Base-by-base conservation (phyloP, 371 early-diverging fungal genomes). In the Apophysomyces variabilis region DNA sequence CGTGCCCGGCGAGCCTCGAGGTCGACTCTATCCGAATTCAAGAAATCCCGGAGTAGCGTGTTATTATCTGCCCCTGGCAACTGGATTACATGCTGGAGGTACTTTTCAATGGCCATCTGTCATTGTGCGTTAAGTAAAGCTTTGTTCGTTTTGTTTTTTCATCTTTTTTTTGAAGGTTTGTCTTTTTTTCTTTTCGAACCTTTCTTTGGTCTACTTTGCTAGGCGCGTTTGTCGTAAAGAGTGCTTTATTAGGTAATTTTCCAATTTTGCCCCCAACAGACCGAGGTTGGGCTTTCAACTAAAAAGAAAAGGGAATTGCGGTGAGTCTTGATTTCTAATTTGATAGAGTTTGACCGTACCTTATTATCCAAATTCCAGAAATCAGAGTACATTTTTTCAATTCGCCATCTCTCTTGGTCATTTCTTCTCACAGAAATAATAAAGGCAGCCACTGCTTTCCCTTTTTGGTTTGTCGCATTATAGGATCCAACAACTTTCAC, bases 331-430 rank as follows among this genome's bases (percentile, higher is more conserved):
- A 8, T 41, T 41, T 8, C 16, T 35, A 45, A n/a, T 37, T 12
- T 35, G 11, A 43, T 57, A 57, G n/a, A 38, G 38, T 39, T 59
- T 32, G 13, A 60, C 38, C 74, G 67, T 70, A 94, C 92, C 80
- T 87, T 85, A 38, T 77, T 68, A 71, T 95, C 93, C 35, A 96
- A 74, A 18, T 76, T 68, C 43, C 90, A 67, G 73, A 96, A 89
- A 73, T 96, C 96, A 5, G 87, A 77, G 68, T 94, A 93, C 38
- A 83, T 78, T 74, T 96, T 96, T 70, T 92, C 90, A 32, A 95
- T 80, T 21, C 88, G 83, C 95, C 95, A 95, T 45, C 91, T 69
- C 61, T 93, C 87, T 37, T 77, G 68, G 1, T 78, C 75, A 0
- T 73, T 67, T 32, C 76, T 72, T 3, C 80, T 72, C 26, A 88